Base-by-base conservation (phyloP, 805 yeast species). In the Kluyveromyces aestuarii region DNA sequence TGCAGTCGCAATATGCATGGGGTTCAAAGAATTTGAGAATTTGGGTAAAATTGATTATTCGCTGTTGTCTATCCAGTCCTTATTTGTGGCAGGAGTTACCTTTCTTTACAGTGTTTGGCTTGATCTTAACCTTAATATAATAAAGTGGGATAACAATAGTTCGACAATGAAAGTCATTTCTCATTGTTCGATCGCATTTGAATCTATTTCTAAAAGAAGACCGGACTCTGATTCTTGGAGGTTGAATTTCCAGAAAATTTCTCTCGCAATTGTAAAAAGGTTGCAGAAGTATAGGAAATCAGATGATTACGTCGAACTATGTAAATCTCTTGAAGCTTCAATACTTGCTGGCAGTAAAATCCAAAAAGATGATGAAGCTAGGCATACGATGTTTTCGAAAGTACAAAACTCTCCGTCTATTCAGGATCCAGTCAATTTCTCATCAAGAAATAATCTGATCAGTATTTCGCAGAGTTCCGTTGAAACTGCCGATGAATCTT, bases 11-110 rank as follows among this genome's bases (percentile, higher is more conserved):
- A 51, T 63, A 14, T 62, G 68, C 33, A 48, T 60, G 40, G 61
- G 58, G 46, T 64, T 63, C 47, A 62, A 61, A 46, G 58, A 53
- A 6, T 51, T 64, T 35, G 59, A 62, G 38, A 27, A 58, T 2
- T 56, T 53, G 33, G 59, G 57, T 9, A 60, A 60, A 18, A 51
- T 47, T 11, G 40, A 62, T 18, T 62, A 61, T 46, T 58, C 68
- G 3, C 64, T 68, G 69, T 35, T 62, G 5, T 53, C 68, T 3
- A 59, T 67, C 54, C 68, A 65, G 27, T 63, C 68, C 37, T 58
- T 10, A 11, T 41, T 40, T 37, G 51, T 44, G 36, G 45, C 51
- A 19, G 48, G 48, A 19, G 42, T 44, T 21, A 35, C 45, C 3
- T 48, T 40, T 21, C 42, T 48, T 11, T 48, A 48, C 39, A 43